Conservation (phyloP, 2,329 filamentous ascomycete genomes). For the Cordyceps javanica region DNA sequence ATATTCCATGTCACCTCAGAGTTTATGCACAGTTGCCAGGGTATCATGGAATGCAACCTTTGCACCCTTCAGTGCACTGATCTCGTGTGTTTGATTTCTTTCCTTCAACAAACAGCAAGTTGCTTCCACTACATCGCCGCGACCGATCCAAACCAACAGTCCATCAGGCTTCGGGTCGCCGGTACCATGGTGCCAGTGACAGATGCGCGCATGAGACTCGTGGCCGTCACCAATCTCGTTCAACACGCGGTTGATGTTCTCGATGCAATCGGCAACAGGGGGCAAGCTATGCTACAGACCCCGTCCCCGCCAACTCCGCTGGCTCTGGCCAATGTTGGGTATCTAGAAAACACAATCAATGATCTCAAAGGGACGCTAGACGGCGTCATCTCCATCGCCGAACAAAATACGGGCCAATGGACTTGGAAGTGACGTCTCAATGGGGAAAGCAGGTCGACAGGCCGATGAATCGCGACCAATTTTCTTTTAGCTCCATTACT, state of each 20-base stretch:
- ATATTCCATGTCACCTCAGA: background rate
- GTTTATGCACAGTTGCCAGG: background rate
- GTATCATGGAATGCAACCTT: background rate
- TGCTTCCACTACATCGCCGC: background rate
- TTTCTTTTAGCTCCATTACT: no score
- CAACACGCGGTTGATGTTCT: background rate
- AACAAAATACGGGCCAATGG: background rate
- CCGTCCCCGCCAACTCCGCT: background rate
- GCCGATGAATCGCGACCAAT: no score
- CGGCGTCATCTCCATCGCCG: background rate
- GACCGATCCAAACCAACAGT: background rate
- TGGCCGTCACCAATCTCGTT: background rate
- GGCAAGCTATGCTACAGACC: background rate
- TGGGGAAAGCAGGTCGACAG: background rate
- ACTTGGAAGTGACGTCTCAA: background rate
- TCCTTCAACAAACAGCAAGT: background rate
- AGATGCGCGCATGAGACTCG: background rate
- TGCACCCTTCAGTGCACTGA: background rate
- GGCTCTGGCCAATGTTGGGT: background rate
- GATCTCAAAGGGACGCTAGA: background rate
- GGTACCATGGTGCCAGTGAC: background rate
- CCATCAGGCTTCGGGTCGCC: background rate
- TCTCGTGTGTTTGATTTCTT: background rate
- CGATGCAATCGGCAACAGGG: background rate
- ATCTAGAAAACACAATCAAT: background rate